phyloP scores from a whole-genome alignment of 148 eudicot species.

The Mesembryanthemum crystallinum region DNA sequence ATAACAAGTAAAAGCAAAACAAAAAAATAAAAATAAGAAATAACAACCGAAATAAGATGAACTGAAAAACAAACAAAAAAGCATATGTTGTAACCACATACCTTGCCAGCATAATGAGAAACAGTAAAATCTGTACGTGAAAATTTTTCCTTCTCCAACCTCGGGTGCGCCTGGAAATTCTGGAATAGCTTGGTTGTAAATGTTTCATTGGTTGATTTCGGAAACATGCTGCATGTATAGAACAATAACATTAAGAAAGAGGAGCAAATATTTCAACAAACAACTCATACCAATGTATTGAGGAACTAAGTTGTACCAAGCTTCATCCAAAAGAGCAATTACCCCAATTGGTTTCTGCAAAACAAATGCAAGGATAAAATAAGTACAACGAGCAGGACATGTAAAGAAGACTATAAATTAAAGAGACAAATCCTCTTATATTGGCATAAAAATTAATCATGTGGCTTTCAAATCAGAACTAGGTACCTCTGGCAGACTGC shows the following conservation, averaged over 20 bases:
- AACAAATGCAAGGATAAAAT: slow-evolving; percentile 17
- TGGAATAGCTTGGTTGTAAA: slow-evolving; percentile 91
- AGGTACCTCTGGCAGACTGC: too few relatives aligned
- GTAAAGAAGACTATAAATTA: not conserved
- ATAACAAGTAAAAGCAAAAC: not conserved
- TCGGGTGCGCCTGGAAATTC: slow-evolving; percentile 67
- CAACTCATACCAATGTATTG: slow-evolving; percentile 25
- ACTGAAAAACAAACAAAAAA: not conserved
- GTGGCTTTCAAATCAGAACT: too few relatives aligned
- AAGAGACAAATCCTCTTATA: not conserved
- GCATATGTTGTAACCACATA: slow-evolving; percentile 16
- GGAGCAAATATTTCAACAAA: not conserved
- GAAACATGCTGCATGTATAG: slow-evolving; percentile 81
- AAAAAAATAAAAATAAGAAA: not conserved
- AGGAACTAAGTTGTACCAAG: slow-evolving; percentile 60
- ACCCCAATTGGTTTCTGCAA: slow-evolving; percentile 97
- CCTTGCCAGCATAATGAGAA: slow-evolving; percentile 98
- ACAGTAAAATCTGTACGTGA: slow-evolving; percentile 89
- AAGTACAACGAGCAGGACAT: slow-evolving; percentile 7
- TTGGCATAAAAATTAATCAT: not conserved
- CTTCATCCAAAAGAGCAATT: slow-evolving; percentile 92
- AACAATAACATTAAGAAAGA: slow-evolving; percentile 16
- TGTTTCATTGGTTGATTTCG: slow-evolving; percentile 89
- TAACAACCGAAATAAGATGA: not conserved
- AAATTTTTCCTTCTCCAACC: slow-evolving; percentile 87